Conservation (phyloP, 805 yeast genomes). For the Candida ponderosae region DNA sequence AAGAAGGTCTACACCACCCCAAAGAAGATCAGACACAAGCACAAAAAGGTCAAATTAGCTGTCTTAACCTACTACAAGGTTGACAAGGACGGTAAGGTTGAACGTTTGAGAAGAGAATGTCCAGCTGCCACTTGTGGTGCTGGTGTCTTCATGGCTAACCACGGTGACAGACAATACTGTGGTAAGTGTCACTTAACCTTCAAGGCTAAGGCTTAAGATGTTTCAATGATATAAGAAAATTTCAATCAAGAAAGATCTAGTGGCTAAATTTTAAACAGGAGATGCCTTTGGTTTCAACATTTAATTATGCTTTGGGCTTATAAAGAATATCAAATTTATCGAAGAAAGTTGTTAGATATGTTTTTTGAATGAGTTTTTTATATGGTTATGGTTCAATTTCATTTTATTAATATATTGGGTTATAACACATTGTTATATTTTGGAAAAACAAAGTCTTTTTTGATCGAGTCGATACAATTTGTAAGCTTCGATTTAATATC, state of each 20-base stretch:
- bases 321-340: no score
- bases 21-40: slow-evolving; percentile 99
- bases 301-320: no score
- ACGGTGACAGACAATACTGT: slow-evolving; percentile 98
- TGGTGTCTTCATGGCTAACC: slow-evolving; percentile 99
- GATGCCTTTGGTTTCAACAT: no score
- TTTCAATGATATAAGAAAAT: not conserved
- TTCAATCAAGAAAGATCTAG: not conserved
- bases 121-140: slow-evolving; percentile 91
- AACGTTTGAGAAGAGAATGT: slow-evolving; percentile 98
- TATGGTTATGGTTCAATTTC: no score
- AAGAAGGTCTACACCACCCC: slow-evolving; percentile 99
- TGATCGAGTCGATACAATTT: no score
- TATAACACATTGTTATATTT: no score
- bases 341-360: no score
- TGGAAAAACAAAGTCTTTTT: no score
- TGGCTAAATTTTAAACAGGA: no score
- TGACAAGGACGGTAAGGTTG: slow-evolving; percentile 96
- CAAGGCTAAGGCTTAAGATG: slow-evolving; percentile 36
- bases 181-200: slow-evolving; percentile 98
- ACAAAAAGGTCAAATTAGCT: slow-evolving; percentile 98
- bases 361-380: no score
- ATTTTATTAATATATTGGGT: no score
- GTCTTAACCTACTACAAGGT: slow-evolving; percentile 99
- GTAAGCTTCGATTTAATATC: no score